phyloP scores from a whole-genome alignment of 768 basidiomycete genomes.

The Epithele typhae region DNA sequence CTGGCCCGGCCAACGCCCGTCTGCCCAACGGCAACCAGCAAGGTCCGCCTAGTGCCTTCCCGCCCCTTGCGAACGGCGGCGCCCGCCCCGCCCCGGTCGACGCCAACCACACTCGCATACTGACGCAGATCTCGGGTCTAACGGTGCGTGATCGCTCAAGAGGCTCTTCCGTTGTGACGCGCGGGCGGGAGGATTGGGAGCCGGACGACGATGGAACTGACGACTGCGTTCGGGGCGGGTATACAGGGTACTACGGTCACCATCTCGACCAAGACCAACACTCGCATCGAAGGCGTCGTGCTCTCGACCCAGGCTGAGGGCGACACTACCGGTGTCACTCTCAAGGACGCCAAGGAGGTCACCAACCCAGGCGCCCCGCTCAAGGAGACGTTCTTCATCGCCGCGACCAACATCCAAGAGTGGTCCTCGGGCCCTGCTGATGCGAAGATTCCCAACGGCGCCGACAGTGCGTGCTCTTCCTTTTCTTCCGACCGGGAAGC shows the following conservation, averaged over 20 bases:
- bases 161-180: slow-evolving; percentile 7
- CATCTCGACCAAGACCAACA: slow-evolving; percentile 62
- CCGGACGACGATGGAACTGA: neutral
- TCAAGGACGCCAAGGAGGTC: slow-evolving; percentile 77
- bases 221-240: neutral
- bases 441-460: slow-evolving; percentile 43
- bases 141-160: slow-evolving; percentile 47
- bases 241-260: slow-evolving; percentile 74
- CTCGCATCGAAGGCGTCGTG: slow-evolving; percentile 74
- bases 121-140: slow-evolving; percentile 64
- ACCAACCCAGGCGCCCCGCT: slow-evolving; percentile 60
- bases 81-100: slow-evolving; percentile 28
- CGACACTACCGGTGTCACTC: slow-evolving; percentile 65
- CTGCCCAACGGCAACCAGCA: slow-evolving; percentile 38
- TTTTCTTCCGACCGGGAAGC: neutral
- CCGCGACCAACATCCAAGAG: slow-evolving; percentile 65
- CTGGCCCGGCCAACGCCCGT: slow-evolving; percentile 37
- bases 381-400: slow-evolving; percentile 66
- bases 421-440: slow-evolving; percentile 76
- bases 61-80: slow-evolving; percentile 35
- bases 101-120: slow-evolving; percentile 50
- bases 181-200: slow-evolving; percentile 1
- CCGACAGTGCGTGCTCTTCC: slow-evolving; percentile 53
- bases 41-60: slow-evolving; percentile 21
- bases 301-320: slow-evolving; percentile 57